Base-by-base conservation (phyloP, 2,329 filamentous ascomycete genomes). In the Didymellaceae sp. region DNA sequence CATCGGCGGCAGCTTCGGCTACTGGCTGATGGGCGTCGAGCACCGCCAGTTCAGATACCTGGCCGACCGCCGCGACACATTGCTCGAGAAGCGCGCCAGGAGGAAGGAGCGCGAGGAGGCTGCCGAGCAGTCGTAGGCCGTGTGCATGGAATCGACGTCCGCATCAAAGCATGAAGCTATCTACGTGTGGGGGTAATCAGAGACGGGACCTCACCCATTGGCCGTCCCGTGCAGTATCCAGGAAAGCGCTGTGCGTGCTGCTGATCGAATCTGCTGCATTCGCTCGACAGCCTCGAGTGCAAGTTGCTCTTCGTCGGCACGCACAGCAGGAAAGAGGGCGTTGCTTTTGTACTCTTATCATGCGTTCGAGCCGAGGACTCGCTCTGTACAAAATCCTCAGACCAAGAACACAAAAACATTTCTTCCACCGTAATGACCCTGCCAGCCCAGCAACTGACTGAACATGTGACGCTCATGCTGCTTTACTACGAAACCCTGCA, bases 21-120 rank as follows among this genome's bases (percentile, higher is more conserved):
- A 97, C 82, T 99, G 93, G 91, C 80, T 99, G 65, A 87, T 92
- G 79, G 90, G 90, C 57, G 90, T 97, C 48, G 91, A 97, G 75
- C 80, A 90, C 68, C 82, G 86, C 72, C 93, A 97, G 77, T 82
- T 87, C 62, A 83, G 84, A 60, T 83, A 91, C 57, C 79, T 99
- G 52, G 79, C 82, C 60, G 88, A 93, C 71, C 86, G 92, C 71
- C 92, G 91, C 80, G 82, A 89, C 62, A 76, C 81, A 47, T 82
- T 99, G 61, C 79, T 97, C 51, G 92, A 96, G 80, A 97, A 97
- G 86, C 83, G 94, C 73, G 86, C 86, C 74, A 82, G 91, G 75
- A 86, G 87, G 72, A 87, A 86, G 53, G 82, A 86, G 73, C 78
- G 85, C 50, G 85, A 89, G 69, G 82, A 72, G 47, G 61, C 62